Evolutionary conservation across 2,329 filamentous ascomycete species (phyloP).

Genomic region (Grosmannia penicillata): DNA sequence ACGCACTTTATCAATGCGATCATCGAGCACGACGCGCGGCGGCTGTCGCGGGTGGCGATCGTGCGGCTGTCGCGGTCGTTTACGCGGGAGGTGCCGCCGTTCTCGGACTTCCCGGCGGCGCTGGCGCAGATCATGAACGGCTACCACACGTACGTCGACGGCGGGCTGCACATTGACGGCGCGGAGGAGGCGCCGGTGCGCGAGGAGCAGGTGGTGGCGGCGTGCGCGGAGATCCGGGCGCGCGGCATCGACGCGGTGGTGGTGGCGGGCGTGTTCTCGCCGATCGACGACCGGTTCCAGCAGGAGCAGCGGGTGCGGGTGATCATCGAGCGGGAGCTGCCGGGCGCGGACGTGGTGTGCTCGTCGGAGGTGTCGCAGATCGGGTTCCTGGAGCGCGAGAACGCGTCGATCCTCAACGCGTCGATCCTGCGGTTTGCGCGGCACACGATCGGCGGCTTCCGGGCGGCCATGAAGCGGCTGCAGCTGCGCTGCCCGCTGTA

Average conservation of each 20-base stretch:
- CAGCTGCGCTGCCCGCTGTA: slow-evolving; percentile 39
- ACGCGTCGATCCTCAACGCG: slow-evolving; percentile 49
- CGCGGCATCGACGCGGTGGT: slow-evolving; percentile 28
- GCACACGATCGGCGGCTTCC: slow-evolving; percentile 39
- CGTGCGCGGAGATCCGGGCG: slow-evolving; percentile 11
- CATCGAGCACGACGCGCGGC: slow-evolving; percentile 10
- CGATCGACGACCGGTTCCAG: slow-evolving; percentile 36
- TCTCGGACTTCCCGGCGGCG: slow-evolving; percentile 23
- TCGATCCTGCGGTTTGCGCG: slow-evolving; percentile 42
- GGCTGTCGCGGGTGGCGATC: slow-evolving; percentile 17
- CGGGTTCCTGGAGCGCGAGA: slow-evolving; percentile 46
- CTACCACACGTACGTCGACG: slow-evolving; percentile 30
- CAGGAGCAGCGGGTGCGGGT: slow-evolving; percentile 35
- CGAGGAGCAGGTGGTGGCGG: slow-evolving; percentile 17
- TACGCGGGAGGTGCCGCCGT: slow-evolving; percentile 25
- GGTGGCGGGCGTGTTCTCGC: slow-evolving; percentile 41
- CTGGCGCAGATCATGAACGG: slow-evolving; percentile 30
- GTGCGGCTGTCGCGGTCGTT: slow-evolving; percentile 16
- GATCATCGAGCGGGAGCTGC: slow-evolving; percentile 31
- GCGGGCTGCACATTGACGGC: slow-evolving; percentile 39
- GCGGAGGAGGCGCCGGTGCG: slow-evolving; percentile 28
- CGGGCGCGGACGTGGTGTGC: slow-evolving; percentile 14
- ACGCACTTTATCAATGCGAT: slow-evolving; percentile 13
- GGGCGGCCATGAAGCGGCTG: slow-evolving; percentile 32
- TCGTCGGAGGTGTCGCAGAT: slow-evolving; percentile 32